A percentile compares a stretch with the other conserved stretches of the same genome.
These are phyloP conservation scores for Cercospora brassicicola DNA, from an alignment of 2,329 filamentous ascomycete species.

Conservation along the genomic window DNA sequence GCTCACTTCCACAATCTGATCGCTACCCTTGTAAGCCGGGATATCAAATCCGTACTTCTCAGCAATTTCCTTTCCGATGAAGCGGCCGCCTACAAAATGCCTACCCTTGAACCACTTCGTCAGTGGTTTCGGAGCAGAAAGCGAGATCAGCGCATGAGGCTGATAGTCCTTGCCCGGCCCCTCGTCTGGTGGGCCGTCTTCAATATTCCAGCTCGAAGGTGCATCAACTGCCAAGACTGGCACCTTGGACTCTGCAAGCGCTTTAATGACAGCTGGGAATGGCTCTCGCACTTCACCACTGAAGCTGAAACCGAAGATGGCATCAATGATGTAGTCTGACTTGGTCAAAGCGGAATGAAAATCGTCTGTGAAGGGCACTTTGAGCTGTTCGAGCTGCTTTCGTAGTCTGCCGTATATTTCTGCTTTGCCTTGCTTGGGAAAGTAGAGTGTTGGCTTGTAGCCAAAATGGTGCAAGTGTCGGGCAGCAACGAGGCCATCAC, in stretches of 20 bases:
- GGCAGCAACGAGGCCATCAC: constrained; percentile 91
- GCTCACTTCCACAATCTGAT: constrained; percentile 81
- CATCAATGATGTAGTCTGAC: constrained; percentile 82
- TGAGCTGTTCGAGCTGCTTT: constrained; percentile 80
- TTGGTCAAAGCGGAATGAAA: constrained; percentile 66
- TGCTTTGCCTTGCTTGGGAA: constrained; percentile 87
- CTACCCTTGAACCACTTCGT: constrained; percentile 79
- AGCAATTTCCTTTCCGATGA: constrained; percentile 74
- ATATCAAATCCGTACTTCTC: constrained; percentile 83
- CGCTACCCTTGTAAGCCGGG: constrained; percentile 78
- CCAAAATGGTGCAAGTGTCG: constrained; percentile 90
- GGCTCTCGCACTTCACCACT: constrained; percentile 88
- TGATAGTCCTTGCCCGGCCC: constrained; percentile 79
- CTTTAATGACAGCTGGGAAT: constrained; percentile 77
- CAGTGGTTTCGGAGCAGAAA: constrained; percentile 91
- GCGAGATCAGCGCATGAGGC: constrained; percentile 76
- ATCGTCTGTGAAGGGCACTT: constrained; percentile 80
- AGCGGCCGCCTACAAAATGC: constrained; percentile 91
- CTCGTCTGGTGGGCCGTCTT: constrained; percentile 73
- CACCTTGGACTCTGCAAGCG: constrained; percentile 69
- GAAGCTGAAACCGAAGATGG: constrained; percentile 95
- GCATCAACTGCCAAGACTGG: constrained; percentile 89
- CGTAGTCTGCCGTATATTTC: constrained; percentile 85
- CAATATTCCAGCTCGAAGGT: constrained; percentile 92
- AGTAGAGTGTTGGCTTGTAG: constrained; percentile 85